Percentiles rank a stretch among this genome's conserved stretches.
Evolutionary conservation across 768 basidiomycete species (phyloP).

Genomic region (Tephrocybe sp.): DNA sequence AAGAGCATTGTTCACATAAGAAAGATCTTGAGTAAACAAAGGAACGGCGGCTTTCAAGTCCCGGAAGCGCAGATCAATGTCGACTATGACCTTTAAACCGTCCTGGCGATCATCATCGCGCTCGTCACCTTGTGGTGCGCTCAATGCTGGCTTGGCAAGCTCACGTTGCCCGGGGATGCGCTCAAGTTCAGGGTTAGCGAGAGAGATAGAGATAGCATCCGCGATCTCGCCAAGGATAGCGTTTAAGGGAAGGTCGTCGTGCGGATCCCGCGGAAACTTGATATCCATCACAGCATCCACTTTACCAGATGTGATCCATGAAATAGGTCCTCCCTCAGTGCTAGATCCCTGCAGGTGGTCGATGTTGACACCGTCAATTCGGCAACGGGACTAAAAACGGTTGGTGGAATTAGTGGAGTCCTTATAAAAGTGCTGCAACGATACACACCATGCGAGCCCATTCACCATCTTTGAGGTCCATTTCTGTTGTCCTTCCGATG

Average conservation of each 20-base stretch:
- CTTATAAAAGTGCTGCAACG: not conserved
- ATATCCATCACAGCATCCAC: slow-evolving; percentile 97
- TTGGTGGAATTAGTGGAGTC: not conserved
- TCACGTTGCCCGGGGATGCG: slow-evolving; percentile 84
- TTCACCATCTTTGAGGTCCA: slow-evolving; percentile 76
- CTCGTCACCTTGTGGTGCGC: slow-evolving; percentile 55
- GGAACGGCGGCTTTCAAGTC: slow-evolving; percentile 96
- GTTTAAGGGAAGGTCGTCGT: slow-evolving; percentile 68
- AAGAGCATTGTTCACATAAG: slow-evolving; percentile 89
- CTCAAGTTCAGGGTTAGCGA: slow-evolving; percentile 38
- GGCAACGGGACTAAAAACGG: slow-evolving; percentile 74
- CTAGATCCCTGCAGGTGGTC: slow-evolving; percentile 90
- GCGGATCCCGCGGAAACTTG: slow-evolving; percentile 85
- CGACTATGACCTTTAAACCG: slow-evolving; percentile 63
- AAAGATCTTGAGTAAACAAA: slow-evolving; percentile 83
- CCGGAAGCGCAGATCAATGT: slow-evolving; percentile 92
- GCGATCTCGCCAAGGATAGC: slow-evolving; percentile 88
- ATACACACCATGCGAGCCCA: slow-evolving; percentile 85
- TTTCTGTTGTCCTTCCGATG: slow-evolving; percentile 86
- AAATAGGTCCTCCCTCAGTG: slow-evolving; percentile 83
- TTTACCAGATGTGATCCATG: slow-evolving; percentile 97
- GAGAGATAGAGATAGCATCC: slow-evolving; percentile 75
- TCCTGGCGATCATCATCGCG: slow-evolving; percentile 29
- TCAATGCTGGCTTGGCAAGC: slow-evolving; percentile 82
- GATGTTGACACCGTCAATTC: slow-evolving; percentile 95